Base-by-base conservation (phyloP, 2,329 filamentous ascomycete species). In the Magnaporthiopsis rhizophila region DNA sequence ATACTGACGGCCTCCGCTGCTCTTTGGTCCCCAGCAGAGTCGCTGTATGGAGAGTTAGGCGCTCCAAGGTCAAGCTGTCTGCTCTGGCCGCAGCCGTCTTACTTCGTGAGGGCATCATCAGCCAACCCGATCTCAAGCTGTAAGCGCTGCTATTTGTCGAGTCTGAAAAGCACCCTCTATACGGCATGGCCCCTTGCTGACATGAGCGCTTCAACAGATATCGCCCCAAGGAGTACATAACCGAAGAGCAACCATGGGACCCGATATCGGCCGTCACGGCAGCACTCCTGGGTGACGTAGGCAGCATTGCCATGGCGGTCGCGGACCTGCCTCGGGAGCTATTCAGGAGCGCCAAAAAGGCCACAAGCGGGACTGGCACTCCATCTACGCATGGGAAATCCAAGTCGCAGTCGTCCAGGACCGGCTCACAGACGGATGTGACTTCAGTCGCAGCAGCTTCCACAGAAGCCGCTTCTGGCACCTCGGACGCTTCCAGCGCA, bases 281-380 rank as follows among this genome's bases (percentile, higher is more conserved):
- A 59, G 91, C 92, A 0, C 76, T 97, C 0, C 79, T 96, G n/a
- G 89, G 90, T 7, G 94, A 93, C n/a, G 80, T 95, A 60, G 87
- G 89, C 32, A 89, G 85, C 56, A 88, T 97, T 65, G 85, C 90
- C 70, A 89, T 96, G 83, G 91, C 91, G 1, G 82, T 96, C 57
- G 90, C 90, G 0, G 92, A 96, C 71, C 83, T 88, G 68, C 86
- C 86, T 2, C 76, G 82, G 24, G 82, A 86, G 65, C 73, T 87
- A 6, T 84, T 86, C 73, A 82, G 79, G 66, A 69, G 62, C 61
- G 69, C 57, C 62, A 69, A 70, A 63, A 65, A 68, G 62, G 64
- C 11, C 13, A 26, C 60, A 11, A 53, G 60, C 36, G 34, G 28
- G 12, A n/a, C 50, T 13, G 61, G 50, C 18, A 62, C 61, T 24